Percentiles rank a stretch among this genome's conserved stretches.
phyloP scores from a whole-genome alignment of 139 green algal species.

The Asterochloris sp. region DNA sequence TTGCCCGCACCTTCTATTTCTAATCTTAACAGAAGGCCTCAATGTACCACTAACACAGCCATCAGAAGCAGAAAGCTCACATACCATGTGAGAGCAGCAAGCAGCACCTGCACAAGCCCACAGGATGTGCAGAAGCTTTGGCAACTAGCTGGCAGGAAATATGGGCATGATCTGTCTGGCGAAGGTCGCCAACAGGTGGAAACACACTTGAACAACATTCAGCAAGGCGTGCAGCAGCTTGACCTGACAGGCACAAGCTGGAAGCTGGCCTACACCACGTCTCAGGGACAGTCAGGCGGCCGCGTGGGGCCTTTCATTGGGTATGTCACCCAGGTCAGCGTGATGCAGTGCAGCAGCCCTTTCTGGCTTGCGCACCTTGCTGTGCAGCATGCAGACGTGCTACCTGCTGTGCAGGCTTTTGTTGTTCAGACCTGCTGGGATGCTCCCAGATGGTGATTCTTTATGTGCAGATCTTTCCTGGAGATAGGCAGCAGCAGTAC shows the following conservation, averaged over 20 bases:
- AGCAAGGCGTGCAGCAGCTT: conserved; percentile 5
- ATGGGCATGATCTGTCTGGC: conserved; percentile 22
- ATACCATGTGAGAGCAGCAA: too few relatives aligned
- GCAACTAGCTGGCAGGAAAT: conserved; percentile 25
- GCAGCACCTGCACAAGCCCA: too few relatives aligned
- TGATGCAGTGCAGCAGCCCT: background rate
- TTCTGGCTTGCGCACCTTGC: background rate
- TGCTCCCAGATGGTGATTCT: background rate
- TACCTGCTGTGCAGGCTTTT: background rate
- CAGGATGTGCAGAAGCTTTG: background rate
- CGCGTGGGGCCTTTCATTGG: conserved; percentile 35
- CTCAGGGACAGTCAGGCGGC: conserved; percentile 17
- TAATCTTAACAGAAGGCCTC: too few relatives aligned
- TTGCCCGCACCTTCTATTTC: too few relatives aligned
- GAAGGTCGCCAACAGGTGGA: conserved; percentile 9
- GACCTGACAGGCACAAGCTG: conserved; percentile 23
- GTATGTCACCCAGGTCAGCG: conserved; percentile 27
- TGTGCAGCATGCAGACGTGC: background rate
- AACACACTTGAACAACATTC: background rate
- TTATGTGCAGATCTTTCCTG: conserved; percentile 20
- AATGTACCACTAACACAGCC: too few relatives aligned
- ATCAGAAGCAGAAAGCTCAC: too few relatives aligned
- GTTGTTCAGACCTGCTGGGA: background rate
- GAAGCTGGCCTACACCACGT: conserved; percentile 22
- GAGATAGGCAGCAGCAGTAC: conserved; percentile 20